Conservation (phyloP, 441 rosid genomes). For the Theobroma grandiflorum region DNA sequence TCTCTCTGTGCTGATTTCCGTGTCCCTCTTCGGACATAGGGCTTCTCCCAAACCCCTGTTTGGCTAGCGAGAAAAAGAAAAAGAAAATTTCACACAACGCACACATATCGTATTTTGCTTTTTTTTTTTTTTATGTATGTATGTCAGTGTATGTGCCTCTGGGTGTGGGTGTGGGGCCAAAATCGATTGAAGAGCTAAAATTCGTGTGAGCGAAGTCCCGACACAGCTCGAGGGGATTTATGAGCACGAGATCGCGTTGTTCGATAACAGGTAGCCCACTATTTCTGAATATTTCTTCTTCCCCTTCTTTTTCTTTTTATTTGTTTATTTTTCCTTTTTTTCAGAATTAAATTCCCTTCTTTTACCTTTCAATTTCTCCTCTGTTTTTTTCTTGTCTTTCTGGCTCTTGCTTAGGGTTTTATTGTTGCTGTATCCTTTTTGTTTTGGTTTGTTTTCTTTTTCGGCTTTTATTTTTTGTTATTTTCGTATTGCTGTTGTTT, state of each 20-base stretch:
- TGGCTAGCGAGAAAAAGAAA: conserved; percentile 25
- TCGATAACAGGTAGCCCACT: conserved; percentile 57
- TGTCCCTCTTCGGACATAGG: conserved; percentile 17
- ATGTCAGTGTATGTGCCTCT: no score
- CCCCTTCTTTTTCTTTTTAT: neutral
- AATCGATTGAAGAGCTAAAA: conserved; percentile 30
- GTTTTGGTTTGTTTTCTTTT: neutral
- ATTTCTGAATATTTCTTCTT: neutral
- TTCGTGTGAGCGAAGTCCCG: conserved; percentile 43
- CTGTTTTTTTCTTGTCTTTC: neutral
- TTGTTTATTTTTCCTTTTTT: neutral
- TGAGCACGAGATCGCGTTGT: conserved; percentile 79
- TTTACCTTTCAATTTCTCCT: neutral
- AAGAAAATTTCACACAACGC: neutral
- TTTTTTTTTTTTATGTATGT: neutral
- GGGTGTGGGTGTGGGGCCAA: conserved; percentile 39
- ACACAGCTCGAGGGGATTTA: conserved; percentile 57
- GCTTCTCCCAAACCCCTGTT: conserved; percentile 14
- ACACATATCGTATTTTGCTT: no score
- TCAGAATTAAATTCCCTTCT: neutral
- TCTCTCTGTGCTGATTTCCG: conserved; percentile 20
- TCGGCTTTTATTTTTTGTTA: neutral
- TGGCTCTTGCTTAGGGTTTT: neutral
- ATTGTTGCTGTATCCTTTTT: neutral
- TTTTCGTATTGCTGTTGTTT: neutral